Conservation (phyloP, 139 green algal species). For the Asterochloris erici region DNA sequence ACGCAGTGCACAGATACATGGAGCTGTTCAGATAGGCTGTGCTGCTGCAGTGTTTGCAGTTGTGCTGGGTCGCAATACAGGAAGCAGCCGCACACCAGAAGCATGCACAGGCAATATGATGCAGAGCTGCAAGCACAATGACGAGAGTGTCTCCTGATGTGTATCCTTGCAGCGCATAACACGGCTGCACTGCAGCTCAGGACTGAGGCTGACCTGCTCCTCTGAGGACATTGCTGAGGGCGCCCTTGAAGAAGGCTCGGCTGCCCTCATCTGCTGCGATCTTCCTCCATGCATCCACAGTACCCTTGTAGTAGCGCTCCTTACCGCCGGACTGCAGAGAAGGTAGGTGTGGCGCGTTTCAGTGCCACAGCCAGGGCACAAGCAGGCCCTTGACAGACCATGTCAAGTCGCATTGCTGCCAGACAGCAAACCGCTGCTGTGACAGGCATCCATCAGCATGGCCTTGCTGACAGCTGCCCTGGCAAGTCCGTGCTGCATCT, state of each 20-base stretch:
- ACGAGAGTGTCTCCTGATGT: not conserved
- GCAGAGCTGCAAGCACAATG: not conserved
- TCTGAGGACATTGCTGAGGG: constrained; percentile 75
- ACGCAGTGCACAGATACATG: not conserved
- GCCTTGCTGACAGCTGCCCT: no score
- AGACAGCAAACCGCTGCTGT: no score
- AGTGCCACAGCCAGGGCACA: not conserved
- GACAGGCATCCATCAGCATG: no score
- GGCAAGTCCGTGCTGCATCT: no score
- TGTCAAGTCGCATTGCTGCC: no score
- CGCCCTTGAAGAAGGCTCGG: constrained; percentile 93
- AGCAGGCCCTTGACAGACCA: not conserved
- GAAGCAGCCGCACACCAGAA: not conserved
- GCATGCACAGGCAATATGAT: not conserved
- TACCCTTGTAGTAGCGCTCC: constrained; percentile 88
- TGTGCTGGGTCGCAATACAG: not conserved
- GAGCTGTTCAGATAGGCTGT: not conserved
- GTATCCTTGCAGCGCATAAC: not conserved
- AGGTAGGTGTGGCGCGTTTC: not conserved
- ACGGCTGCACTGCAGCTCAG: constrained; percentile 44
- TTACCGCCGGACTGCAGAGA: constrained; percentile 67
- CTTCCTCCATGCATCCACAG: constrained; percentile 91
- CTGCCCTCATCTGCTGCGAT: constrained; percentile 89
- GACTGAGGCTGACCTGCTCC: constrained; percentile 46
- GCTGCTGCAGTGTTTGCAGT: not conserved